Conservation (phyloP, 768 basidiomycete genomes). For the Suillus variegatus region DNA sequence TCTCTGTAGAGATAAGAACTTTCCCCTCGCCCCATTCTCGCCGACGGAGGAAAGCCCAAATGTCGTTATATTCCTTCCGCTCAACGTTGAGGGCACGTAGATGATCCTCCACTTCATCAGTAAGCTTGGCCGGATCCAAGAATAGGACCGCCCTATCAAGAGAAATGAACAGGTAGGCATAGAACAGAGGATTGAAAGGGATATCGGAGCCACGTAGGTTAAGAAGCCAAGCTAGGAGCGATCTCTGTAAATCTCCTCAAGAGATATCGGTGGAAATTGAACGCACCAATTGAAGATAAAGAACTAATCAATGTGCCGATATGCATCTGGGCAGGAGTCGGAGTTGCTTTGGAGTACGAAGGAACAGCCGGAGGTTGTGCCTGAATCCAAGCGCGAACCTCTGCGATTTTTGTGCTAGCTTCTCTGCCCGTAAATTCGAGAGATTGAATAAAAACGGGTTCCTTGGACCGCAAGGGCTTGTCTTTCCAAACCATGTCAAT, state of each 20-base stretch:
- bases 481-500: constrained; percentile 82
- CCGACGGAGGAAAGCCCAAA: constrained; percentile 77
- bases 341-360: constrained; percentile 61
- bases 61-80: constrained; percentile 67
- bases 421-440: constrained; percentile 72
- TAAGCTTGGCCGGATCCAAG: constrained; percentile 68
- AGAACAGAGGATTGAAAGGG: constrained; percentile 91
- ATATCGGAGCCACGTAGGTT: constrained; percentile 91
- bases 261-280: constrained; percentile 1
- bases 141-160: constrained; percentile 68
- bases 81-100: constrained; percentile 58
- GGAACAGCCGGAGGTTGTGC: constrained; percentile 58
- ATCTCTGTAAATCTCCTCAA: background rate
- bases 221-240: constrained; percentile 69
- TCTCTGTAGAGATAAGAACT: constrained; percentile 71
- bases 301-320: constrained; percentile 69
- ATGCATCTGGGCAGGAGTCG: constrained; percentile 63
- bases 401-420: constrained; percentile 66
- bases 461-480: constrained; percentile 68
- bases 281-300: constrained; percentile 69
- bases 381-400: constrained; percentile 70
- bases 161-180: constrained; percentile 79
- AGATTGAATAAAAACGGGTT: constrained; percentile 65
- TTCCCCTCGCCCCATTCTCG: constrained; percentile 82
- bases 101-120: constrained; percentile 57